Evolutionary conservation across 768 basidiomycete genomes (phyloP).

Genomic region (Clitopilus hobsonii): DNA sequence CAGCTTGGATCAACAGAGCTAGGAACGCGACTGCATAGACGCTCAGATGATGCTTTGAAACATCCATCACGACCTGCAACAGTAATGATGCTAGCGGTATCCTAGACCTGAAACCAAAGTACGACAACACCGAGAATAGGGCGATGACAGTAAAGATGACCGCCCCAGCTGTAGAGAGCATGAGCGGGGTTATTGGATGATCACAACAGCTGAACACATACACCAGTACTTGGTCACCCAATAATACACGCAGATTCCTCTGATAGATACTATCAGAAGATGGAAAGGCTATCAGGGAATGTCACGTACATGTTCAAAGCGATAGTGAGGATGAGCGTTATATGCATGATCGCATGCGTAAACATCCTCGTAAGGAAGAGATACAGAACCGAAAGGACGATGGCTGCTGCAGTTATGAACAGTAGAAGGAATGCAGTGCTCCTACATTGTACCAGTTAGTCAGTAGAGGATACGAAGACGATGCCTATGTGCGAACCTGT

Average conservation of each 20-base stretch:
- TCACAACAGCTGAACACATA: slow-evolving; percentile 25
- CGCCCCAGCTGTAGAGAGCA: slow-evolving; percentile 53
- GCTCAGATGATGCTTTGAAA: slow-evolving; percentile 62
- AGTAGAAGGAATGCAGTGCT: slow-evolving; percentile 76
- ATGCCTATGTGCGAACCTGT: slow-evolving; percentile 40
- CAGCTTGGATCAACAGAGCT: slow-evolving; percentile 69
- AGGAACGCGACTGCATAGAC: slow-evolving; percentile 71
- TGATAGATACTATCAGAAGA: slow-evolving; percentile 17
- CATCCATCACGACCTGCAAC: slow-evolving; percentile 79
- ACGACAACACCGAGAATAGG: slow-evolving; percentile 66
- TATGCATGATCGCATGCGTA: slow-evolving; percentile 73
- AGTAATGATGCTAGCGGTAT: slow-evolving; percentile 78
- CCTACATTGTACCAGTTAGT: slow-evolving; percentile 27
- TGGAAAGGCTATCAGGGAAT: slow-evolving; percentile 1
- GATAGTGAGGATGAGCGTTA: slow-evolving; percentile 63
- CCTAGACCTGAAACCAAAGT: slow-evolving; percentile 66
- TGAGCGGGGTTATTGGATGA: slow-evolving; percentile 4
- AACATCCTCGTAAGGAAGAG: slow-evolving; percentile 69
- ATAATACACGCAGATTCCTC: slow-evolving; percentile 72
- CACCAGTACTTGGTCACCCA: slow-evolving; percentile 70
- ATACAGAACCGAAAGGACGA: slow-evolving; percentile 62
- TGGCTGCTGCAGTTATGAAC: slow-evolving; percentile 62
- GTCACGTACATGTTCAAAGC: slow-evolving; percentile 55
- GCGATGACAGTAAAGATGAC: slow-evolving; percentile 84
- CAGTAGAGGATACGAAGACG: not conserved